Base-by-base conservation (phyloP, 1,139 yeast genomes). In the Spathaspora sp. region DNA sequence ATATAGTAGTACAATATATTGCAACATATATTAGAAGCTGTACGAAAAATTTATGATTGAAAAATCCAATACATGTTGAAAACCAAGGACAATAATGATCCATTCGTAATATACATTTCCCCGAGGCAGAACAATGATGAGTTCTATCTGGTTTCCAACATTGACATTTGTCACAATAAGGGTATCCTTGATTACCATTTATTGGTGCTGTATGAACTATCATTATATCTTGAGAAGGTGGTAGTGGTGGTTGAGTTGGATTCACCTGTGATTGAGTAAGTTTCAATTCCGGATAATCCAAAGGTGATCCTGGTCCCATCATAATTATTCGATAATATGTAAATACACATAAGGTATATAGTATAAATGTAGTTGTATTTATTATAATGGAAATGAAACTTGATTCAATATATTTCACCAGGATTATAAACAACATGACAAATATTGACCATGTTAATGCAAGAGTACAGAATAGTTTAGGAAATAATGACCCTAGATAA, bases 61-160 rank as follows among this genome's bases (percentile, higher is more conserved):
- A 68, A 65, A 78, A 86, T 0, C 99, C 99, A 49, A 95, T 80
- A 63, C 99, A 91, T 6, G 81, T 74, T 1, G 96, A 83, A 63
- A 91, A 90, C 99, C 99, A 93, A 0, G 99, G 98, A 62, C 99
- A 93, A 65, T 88, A 95, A 61, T 93, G 99, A 66, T 86, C 95
- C 93, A 86, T 86, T 51, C 78, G 72, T 47, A 93, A 72, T 1
- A 88, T 76, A 64, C 99, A 93, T 46, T 67, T 69, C 9, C 81
- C 78, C 52, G 93, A 81, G 16, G 80, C 67, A 0, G 89, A 84
- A 50, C 99, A 93, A 64, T 93, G 98, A 61, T 93, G 99, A 49
- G 89, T 79, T 47, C 99, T 70, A 63, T 93, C 98, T 0, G 99
- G 99, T 61, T 93, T 93, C 96, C 97, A 90, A 42, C 82, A 84